A percentile compares a stretch with the other conserved stretches of the same genome.
Conservation (phyloP, 768 basidiomycete genomes). For the Tremella yokohamensis region DNA sequence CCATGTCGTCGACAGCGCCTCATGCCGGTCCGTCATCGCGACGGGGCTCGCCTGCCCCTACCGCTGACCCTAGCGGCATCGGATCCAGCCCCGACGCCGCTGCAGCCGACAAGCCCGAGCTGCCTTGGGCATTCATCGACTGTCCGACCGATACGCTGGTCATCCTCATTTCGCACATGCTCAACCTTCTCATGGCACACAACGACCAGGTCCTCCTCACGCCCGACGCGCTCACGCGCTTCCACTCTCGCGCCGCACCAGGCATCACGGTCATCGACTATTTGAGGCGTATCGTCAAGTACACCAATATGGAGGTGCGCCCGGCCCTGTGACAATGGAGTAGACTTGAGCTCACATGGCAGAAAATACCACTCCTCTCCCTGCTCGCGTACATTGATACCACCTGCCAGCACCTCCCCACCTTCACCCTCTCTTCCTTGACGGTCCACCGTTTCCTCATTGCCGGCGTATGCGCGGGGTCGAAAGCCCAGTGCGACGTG, state of each 20-base stretch:
- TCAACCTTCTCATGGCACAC: slow-evolving; percentile 87
- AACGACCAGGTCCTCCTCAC: slow-evolving; percentile 92
- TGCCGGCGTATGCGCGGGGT: slow-evolving; percentile 82
- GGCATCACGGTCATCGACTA: slow-evolving; percentile 87
- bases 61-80: too few species aligned
- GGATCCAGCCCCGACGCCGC: too few species aligned
- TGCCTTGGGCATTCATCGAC: slow-evolving; percentile 80
- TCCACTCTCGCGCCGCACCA: slow-evolving; percentile 90
- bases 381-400: slow-evolving; percentile 52
- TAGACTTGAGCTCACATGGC: not conserved
- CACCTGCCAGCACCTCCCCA: slow-evolving; percentile 78
- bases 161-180: slow-evolving; percentile 92
- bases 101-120: not conserved
- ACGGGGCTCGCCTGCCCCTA: too few species aligned
- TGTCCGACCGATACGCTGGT: slow-evolving; percentile 77
- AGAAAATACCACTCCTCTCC: slow-evolving; percentile 51
- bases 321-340: not conserved
- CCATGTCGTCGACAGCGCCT: too few species aligned
- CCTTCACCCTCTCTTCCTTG: slow-evolving; percentile 89
- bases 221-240: slow-evolving; percentile 86
- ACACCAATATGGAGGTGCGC: slow-evolving; percentile 87
- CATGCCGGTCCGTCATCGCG: too few species aligned
- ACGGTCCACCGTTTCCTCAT: slow-evolving; percentile 98
- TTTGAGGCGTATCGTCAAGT: slow-evolving; percentile 84
- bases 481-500: slow-evolving; percentile 90